Evolutionary conservation across 163 green algal species (phyloP), one percentile per base, ranked within the genome.

Genomic region (Prototheca wickerhamii): DNA sequence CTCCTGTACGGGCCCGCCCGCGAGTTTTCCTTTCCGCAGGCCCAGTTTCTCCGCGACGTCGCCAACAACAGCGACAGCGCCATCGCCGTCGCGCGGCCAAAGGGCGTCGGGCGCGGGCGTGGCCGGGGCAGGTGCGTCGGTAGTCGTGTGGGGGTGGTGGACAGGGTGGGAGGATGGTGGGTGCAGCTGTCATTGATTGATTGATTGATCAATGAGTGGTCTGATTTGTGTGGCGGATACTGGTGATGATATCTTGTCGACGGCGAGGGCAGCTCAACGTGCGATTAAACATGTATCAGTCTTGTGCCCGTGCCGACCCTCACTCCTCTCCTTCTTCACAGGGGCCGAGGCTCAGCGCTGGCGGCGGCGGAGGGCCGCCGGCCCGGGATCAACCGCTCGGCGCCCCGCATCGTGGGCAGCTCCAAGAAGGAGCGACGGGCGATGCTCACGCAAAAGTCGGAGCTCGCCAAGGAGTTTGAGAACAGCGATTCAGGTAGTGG

Each of bases 21-120:
- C 2, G 72, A 79, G n/a, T 79, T 79, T 54, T 49, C 57, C 50
- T 72, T 79, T 50, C 55, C 61, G 37, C 35, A 65, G 29, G 28
- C 51, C 4, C 54, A 75, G 52, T 75, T 79, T 53, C 23, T 66
- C 43, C n/a, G 25, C 0, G 33, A 69, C 53, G 62, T 74, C 53
- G 56, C 58, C 34, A 64, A 57, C 3, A 64, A 60, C 31, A 70
- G 50, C 21, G 63, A 72, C 37, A 63, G 51, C 32, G 15, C 60
- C 2, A 15, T 76, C 4, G 50, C 52, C n/a, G 53, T 60, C 12
- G 44, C 64, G 18, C n/a, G 31, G 49, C 44, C 34, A 29, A 64
- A 49, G 25, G 67, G 43, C 25, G 61, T 56, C 29, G 44, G 65
- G 1, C 21, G 64, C 2, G 72, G 72, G 8, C 29, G 61, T 8